Conservation (phyloP, 2,329 filamentous ascomycete genomes). For the Sphaceloma murrayae region DNA sequence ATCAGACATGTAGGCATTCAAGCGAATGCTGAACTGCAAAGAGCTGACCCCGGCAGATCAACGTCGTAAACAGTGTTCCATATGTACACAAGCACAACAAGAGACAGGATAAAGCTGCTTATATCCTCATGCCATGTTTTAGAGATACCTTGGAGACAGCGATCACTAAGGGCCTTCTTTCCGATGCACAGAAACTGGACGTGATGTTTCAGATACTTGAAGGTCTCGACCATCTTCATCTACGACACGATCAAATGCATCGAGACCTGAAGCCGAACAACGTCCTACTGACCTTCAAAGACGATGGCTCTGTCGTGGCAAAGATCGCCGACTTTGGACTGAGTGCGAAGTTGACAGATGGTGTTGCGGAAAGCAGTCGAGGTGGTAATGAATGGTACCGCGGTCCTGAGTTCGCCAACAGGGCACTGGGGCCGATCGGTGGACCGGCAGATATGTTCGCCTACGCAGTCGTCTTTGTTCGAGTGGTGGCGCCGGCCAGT, state of each 20-base stretch:
- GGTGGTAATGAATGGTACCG: background rate
- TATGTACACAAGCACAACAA: too few species aligned
- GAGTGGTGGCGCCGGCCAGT: too few species aligned
- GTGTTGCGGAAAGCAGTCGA: background rate
- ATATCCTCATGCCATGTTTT: background rate
- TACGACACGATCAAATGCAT: background rate
- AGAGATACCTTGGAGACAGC: background rate
- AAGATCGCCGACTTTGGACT: background rate
- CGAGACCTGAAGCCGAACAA: slow-evolving; percentile 5
- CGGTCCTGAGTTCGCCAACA: too few species aligned
- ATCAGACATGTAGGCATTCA: too few species aligned
- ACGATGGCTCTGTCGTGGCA: background rate
- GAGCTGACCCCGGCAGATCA: too few species aligned
- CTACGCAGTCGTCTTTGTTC: too few species aligned
- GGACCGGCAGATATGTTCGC: too few species aligned
- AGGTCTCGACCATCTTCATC: slow-evolving; percentile 1
- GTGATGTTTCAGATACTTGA: background rate
- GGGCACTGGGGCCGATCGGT: too few species aligned
- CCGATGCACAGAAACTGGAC: background rate
- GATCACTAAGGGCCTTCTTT: background rate
- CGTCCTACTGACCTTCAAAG: background rate
- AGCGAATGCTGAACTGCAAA: too few species aligned
- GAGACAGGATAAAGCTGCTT: too few species aligned
- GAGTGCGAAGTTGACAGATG: background rate
- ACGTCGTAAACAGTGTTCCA: too few species aligned